These are phyloP conservation scores for Akanthomyces uredinophilus DNA, from an alignment of 2,329 filamentous ascomycete genomes.

Conservation along the genomic window DNA sequence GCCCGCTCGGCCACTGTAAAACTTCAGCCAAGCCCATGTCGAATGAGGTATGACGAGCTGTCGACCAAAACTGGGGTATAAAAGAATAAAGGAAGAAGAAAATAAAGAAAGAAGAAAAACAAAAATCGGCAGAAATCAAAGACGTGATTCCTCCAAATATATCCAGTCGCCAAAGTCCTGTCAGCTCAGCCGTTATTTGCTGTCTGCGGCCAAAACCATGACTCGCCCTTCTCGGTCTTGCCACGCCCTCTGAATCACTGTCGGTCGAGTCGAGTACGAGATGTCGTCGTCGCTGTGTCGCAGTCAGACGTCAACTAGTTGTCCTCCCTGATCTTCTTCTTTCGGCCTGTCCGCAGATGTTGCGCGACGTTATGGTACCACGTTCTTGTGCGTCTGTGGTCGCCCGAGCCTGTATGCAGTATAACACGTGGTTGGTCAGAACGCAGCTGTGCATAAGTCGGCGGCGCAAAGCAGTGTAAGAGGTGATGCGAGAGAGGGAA, in stretches of 20 bases:
- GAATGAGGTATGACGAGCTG: neutral
- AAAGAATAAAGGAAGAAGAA: neutral
- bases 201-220: neutral
- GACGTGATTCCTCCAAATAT: neutral
- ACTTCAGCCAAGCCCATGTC: constrained; percentile 11
- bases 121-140: neutral
- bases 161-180: neutral
- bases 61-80: too few relatives aligned
- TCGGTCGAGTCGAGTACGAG: neutral
- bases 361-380: constrained; percentile 5
- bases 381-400: neutral
- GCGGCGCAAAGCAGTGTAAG: neutral
- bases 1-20: constrained; percentile 4
- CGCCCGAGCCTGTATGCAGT: constrained; percentile 6
- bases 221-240: neutral
- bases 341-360: neutral
- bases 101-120: neutral
- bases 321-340: too few relatives aligned
- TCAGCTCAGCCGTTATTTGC: neutral
- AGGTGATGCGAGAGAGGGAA: neutral
- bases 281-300: too few relatives aligned
- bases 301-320: neutral
- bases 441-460: constrained; percentile 8
- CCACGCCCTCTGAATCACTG: neutral
- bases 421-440: constrained; percentile 15